Percentiles rank a stretch among this genome's conserved stretches.
phyloP scores from a whole-genome alignment of 345 rosid species.

The Eucalyptus curtisii region DNA sequence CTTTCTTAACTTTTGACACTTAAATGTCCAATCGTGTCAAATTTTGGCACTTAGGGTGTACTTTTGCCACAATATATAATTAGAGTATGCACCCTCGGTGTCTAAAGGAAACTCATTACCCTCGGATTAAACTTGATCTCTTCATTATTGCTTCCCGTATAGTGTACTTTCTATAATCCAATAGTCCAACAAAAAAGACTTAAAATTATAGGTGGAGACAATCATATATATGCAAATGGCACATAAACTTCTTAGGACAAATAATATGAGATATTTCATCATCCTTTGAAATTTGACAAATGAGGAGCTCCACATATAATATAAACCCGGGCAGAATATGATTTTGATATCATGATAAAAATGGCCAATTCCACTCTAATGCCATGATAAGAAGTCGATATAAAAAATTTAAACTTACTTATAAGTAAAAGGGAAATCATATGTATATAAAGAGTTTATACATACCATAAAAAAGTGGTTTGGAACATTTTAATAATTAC shows the following conservation, averaged over 20 bases:
- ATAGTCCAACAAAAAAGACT: background rate
- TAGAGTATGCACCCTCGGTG: fast-evolving
- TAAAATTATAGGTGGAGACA: background rate
- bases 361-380: too few species aligned
- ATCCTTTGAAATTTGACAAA: background rate
- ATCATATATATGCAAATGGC: background rate
- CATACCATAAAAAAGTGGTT: background rate
- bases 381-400: background rate
- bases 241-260: background rate
- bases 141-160: background rate
- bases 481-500: background rate
- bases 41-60: fast-evolving
- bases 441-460: background rate
- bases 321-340: fast-evolving
- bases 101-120: background rate
- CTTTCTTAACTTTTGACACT: fast-evolving
- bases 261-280: background rate
- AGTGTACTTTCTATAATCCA: background rate
- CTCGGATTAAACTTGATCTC: background rate
- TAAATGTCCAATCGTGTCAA: fast-evolving
- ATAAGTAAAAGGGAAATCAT: background rate
- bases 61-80: too few species aligned
- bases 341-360: background rate
- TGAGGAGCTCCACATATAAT: background rate
- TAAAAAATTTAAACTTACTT: too few species aligned